These are phyloP conservation scores for Pichia sp. DNA, from an alignment of 1,139 yeast genomes.

Conservation along the genomic window DNA sequence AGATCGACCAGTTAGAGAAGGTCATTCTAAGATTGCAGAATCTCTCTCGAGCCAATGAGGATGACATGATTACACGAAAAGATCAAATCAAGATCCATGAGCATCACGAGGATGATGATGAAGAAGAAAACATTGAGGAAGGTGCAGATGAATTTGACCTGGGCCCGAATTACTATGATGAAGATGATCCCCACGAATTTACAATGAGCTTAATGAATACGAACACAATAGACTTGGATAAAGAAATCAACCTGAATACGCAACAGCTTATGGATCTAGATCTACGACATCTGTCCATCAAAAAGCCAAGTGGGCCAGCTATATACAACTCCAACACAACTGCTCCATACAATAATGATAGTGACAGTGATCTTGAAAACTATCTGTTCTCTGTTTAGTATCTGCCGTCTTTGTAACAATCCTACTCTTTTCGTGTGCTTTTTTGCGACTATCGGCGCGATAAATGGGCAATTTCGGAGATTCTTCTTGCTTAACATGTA, in stretches of 20 bases:
- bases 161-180: not conserved
- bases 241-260: constrained; percentile 10
- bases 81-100: not conserved
- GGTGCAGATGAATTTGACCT: too few relatives aligned
- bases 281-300: not conserved
- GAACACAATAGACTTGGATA: not conserved
- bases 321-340: constrained; percentile 3
- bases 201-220: not conserved
- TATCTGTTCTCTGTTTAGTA: constrained; percentile 11
- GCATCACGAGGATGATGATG: not conserved
- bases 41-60: not conserved
- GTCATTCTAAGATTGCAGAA: constrained; percentile 5
- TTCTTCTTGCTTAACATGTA: not conserved
- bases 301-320: not conserved
- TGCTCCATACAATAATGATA: not conserved
- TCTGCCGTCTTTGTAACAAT: too few relatives aligned
- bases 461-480: not conserved
- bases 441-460: not conserved
- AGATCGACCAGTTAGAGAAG: constrained; percentile 9
- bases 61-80: not conserved
- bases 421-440: not conserved
- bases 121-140: not conserved
- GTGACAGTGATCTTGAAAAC: constrained; percentile 7
- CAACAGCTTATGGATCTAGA: constrained; percentile 13
- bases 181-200: not conserved